Evolutionary conservation across 495 filamentous ascomycete genomes (phyloP).

Genomic region (Talaromyces liani): DNA sequence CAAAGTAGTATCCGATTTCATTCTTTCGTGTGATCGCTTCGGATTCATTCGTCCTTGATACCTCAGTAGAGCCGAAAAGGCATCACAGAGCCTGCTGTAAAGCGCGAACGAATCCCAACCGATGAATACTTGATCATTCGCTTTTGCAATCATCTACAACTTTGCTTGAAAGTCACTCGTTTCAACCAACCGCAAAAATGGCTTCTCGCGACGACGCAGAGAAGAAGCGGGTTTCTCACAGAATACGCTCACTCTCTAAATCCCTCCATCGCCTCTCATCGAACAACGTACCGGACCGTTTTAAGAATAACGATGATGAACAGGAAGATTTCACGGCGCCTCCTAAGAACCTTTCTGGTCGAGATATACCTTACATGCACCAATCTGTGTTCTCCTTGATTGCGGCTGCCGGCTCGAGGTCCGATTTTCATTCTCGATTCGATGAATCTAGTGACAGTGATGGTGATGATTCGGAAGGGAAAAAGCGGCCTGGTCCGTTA

Average conservation of each 20-base stretch:
- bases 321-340: constrained; percentile 69
- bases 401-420: constrained; percentile 75
- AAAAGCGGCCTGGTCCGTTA: neutral
- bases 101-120: neutral
- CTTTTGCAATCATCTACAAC: neutral
- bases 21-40: neutral
- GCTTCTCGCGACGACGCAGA: constrained; percentile 23
- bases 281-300: constrained; percentile 69
- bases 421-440: constrained; percentile 73
- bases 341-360: constrained; percentile 30
- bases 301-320: constrained; percentile 65
- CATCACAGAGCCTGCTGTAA: neutral
- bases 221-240: constrained; percentile 32
- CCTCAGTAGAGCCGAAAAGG: neutral
- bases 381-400: constrained; percentile 94
- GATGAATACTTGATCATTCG: neutral
- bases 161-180: neutral
- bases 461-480: constrained; percentile 40
- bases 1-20: neutral
- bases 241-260: constrained; percentile 52
- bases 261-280: constrained; percentile 50
- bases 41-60: neutral
- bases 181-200: neutral
- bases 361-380: constrained; percentile 64
- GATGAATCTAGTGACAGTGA: constrained; percentile 80